phyloP scores from a whole-genome alignment of 2,329 filamentous ascomycete species.

The Cladosporium sp. region DNA sequence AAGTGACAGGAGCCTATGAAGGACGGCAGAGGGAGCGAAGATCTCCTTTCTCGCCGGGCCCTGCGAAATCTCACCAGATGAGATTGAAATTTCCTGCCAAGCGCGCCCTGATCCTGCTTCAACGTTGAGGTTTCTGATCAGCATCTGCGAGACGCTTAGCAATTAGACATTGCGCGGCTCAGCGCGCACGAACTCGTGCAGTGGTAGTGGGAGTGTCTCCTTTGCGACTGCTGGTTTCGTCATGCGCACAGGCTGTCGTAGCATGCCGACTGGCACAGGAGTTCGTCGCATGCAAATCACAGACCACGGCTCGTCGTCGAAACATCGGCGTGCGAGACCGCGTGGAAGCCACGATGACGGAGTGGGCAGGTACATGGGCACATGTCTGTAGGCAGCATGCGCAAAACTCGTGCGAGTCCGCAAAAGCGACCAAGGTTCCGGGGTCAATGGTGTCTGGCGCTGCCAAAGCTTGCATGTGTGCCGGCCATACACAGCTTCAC shows the following conservation, averaged over 20 bases:
- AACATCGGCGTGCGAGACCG: not conserved
- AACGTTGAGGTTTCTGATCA: slow-evolving; percentile 2
- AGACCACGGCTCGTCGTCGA: not conserved
- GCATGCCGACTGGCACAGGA: too few species aligned
- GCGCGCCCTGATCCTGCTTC: not conserved
- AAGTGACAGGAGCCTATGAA: not conserved
- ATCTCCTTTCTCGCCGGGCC: not conserved
- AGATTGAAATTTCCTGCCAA: slow-evolving; percentile 4
- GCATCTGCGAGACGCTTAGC: not conserved
- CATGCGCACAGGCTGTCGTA: not conserved
- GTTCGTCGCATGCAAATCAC: not conserved
- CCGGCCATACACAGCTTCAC: too few species aligned
- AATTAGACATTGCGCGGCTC: slow-evolving; percentile 10
- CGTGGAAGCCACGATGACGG: not conserved
- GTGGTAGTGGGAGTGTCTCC: not conserved
- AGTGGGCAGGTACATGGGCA: too few species aligned
- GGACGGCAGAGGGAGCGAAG: not conserved
- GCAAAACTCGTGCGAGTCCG: not conserved
- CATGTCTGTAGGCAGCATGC: too few species aligned
- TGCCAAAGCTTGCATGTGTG: not conserved
- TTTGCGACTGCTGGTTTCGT: not conserved
- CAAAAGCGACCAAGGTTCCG: not conserved
- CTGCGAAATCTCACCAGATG: not conserved
- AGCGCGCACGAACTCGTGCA: not conserved
- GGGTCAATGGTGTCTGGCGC: not conserved